A percentile compares a stretch with the other conserved stretches of the same genome.
These are phyloP conservation scores for Candida chilensis DNA, from an alignment of 805 yeast genomes.

Conservation along the genomic window DNA sequence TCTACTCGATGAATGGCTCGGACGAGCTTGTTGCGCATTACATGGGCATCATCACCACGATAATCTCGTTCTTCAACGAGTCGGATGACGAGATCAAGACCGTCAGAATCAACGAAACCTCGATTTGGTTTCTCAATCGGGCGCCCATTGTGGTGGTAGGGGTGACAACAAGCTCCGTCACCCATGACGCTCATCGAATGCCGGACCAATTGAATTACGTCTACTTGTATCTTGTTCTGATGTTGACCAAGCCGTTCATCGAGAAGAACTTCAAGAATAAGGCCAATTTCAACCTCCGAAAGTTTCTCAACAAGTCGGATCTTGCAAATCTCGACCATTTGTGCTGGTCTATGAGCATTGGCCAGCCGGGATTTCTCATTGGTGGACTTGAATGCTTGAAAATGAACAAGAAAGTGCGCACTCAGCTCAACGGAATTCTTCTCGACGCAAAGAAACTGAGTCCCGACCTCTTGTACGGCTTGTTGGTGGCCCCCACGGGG, in stretches of 20 bases:
- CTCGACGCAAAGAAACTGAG: slow-evolving; percentile 23
- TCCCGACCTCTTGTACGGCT: slow-evolving; percentile 61
- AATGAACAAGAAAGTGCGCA: slow-evolving; percentile 48
- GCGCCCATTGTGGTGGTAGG: slow-evolving; percentile 72
- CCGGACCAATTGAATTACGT: slow-evolving; percentile 67
- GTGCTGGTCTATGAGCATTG: slow-evolving; percentile 37
- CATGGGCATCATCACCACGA: slow-evolving; percentile 75
- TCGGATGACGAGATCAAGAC: slow-evolving; percentile 31
- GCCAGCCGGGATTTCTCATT: slow-evolving; percentile 49
- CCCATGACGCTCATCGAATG: too few relatives aligned
- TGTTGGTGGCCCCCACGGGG: slow-evolving; percentile 58
- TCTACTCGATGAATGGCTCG: slow-evolving; percentile 68
- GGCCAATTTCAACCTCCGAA: slow-evolving; percentile 76
- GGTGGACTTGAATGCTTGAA: slow-evolving; percentile 61
- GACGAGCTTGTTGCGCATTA: slow-evolving; percentile 62
- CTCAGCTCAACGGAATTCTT: slow-evolving; percentile 46
- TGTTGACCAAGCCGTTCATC: slow-evolving; percentile 75
- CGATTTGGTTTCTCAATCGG: slow-evolving; percentile 51
- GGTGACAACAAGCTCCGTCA: too few relatives aligned
- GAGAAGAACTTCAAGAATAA: slow-evolving; percentile 57
- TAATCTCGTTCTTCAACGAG: slow-evolving; percentile 59
- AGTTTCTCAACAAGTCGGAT: slow-evolving; percentile 68
- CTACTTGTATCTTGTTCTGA: slow-evolving; percentile 72
- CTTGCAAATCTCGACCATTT: slow-evolving; percentile 60
- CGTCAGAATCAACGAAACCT: slow-evolving; percentile 40